These are phyloP conservation scores for Panicum hallii DNA, from an alignment of 202 grass and related monocot genomes.

Conservation along the genomic window DNA sequence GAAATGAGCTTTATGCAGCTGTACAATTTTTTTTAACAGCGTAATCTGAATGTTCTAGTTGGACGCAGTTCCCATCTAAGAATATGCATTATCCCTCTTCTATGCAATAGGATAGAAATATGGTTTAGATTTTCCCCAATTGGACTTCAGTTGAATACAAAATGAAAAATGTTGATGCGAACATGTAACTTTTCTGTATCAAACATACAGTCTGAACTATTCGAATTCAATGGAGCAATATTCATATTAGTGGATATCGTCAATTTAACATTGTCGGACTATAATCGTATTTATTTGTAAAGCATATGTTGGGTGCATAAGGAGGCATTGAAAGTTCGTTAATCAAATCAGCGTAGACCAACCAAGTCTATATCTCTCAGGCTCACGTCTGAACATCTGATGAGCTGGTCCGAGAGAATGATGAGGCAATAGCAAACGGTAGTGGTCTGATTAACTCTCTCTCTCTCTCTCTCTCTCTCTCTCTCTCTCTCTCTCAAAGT, in stretches of 20 bases:
- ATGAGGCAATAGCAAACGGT: no score
- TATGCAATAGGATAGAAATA: background rate
- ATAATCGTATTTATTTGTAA: background rate
- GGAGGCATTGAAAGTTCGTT: no score
- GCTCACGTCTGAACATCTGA: no score
- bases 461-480: no score
- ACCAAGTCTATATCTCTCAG: no score
- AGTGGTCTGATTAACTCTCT: no score
- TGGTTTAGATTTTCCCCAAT: background rate
- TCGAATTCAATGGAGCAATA: background rate
- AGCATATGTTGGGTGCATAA: background rate
- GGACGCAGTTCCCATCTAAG: background rate
- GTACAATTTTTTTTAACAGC: background rate
- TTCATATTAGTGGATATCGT: background rate
- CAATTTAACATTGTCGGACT: background rate
- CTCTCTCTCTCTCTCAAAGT: no score
- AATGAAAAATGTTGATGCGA: background rate
- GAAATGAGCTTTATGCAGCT: slow-evolving; percentile 28
- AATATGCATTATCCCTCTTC: background rate
- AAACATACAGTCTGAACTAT: background rate
- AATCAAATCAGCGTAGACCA: no score
- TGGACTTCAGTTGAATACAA: background rate
- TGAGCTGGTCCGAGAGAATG: no score
- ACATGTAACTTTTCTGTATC: background rate
- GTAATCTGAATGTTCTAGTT: background rate